A percentile compares a stretch with the other conserved stretches of the same genome.
Conservation (phyloP, 1,139 yeast species). For the Saccharomyces hybrid region DNA sequence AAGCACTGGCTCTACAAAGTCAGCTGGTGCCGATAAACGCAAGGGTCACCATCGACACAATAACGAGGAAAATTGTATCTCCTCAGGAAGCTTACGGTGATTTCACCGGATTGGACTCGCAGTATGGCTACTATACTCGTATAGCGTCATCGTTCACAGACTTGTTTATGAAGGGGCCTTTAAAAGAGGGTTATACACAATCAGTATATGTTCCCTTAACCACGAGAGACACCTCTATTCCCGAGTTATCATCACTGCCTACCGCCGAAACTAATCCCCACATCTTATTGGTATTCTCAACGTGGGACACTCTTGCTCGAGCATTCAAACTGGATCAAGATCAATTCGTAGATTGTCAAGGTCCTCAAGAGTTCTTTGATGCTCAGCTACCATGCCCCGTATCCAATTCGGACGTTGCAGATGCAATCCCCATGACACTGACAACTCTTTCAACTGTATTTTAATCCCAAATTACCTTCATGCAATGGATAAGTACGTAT, state of each 20-base stretch:
- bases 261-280: slow-evolving; percentile 2
- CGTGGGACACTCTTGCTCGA: slow-evolving; percentile 47
- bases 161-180: slow-evolving; percentile 63
- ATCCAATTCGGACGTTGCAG: background rate
- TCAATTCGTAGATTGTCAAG: slow-evolving; percentile 35
- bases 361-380: slow-evolving; percentile 61
- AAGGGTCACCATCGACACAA: slow-evolving; percentile 71
- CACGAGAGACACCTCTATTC: background rate
- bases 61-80: slow-evolving; percentile 56
- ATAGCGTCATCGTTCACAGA: slow-evolving; percentile 53
- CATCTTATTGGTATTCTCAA: slow-evolving; percentile 50
- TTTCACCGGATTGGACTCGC: slow-evolving; percentile 45
- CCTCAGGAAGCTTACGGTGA: slow-evolving; percentile 66
- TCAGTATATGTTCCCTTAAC: slow-evolving; percentile 40
- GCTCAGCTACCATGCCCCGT: slow-evolving; percentile 36
- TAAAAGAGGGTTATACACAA: slow-evolving; percentile 62
- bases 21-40: slow-evolving; percentile 70
- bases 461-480: background rate
- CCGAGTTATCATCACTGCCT: background rate
- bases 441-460: slow-evolving; percentile 25
- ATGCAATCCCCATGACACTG: background rate
- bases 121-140: slow-evolving; percentile 74
- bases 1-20: slow-evolving; percentile 48
- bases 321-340: slow-evolving; percentile 45
- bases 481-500: background rate